Base-by-base conservation (phyloP, 1,284 basidiomycete genomes). In the Cryptococcus sp. region DNA sequence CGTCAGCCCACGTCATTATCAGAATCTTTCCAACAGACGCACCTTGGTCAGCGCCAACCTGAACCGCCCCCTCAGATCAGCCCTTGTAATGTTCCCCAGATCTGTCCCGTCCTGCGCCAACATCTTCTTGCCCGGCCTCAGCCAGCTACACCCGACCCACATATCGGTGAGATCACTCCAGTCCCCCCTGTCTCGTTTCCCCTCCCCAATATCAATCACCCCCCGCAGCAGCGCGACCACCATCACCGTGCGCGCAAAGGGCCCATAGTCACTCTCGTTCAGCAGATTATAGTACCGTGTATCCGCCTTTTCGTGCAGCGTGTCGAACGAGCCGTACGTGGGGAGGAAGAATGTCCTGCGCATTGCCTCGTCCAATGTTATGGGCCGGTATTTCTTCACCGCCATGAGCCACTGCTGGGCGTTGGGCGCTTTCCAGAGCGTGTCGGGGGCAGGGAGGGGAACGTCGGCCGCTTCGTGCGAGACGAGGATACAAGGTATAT, bases 181-280 rank as follows among this genome's bases (percentile, higher is more conserved):
- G 59, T 79, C 78, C 16, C 72, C 73, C 47, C 69, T 57, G 48
- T 72, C 68, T 8, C 74, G 56, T 52, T 78, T 75, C 2, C 78
- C 79, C 59, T 78, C 75, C 8, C 78, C 79, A 28, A 79, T 68
- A 50, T 78, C 76, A 20, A 79, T 71, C 12, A 79, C 57, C 2
- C 78, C 78, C 38, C 77, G 60, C 8, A 79, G 57, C 2, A 80
- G 61, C 4, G 76, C 78, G 23, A 79, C 52, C 20, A 79, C 64
- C 58, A 78, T 68, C 9, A 75, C 68, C 4, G 75, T 64, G 49
- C 79, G 65, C 0, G 76, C 78, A 57, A 79, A 80, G 12, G 78
- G 73, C 18, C 79, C 79, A 38, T 75, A 66, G 58, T 75, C 74
- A 45, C 57, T 57, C 28, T 71, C 60, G 44, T 71, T 67, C 28